Conservation (phyloP, 495 filamentous ascomycete genomes). For the Neurospora cerealis region DNA sequence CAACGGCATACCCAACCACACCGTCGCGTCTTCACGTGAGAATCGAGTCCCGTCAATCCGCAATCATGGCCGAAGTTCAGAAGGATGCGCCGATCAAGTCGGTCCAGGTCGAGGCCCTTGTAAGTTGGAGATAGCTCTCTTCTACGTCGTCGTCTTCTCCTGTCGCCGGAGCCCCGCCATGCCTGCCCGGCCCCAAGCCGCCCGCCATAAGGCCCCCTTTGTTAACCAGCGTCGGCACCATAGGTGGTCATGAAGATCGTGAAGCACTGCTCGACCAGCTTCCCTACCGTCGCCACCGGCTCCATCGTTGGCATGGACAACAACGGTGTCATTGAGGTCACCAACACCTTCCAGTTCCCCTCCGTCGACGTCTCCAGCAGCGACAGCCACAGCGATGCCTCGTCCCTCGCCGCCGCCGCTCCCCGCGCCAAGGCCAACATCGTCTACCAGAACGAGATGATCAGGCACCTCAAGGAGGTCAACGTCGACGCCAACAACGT, state of each 20-base stretch:
- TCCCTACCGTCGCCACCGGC: conserved; percentile 83
- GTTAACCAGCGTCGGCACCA: conserved; percentile 8
- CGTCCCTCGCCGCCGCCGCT: conserved; percentile 73
- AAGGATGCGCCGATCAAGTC: conserved; percentile 60
- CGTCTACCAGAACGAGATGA: conserved; percentile 92
- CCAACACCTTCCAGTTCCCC: conserved; percentile 92
- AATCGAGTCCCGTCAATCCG: neutral
- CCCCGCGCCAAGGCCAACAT: conserved; percentile 85
- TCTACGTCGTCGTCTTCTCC: neutral
- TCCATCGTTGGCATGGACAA: conserved; percentile 90
- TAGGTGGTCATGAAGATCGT: conserved; percentile 96
- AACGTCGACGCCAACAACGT: conserved; percentile 98
- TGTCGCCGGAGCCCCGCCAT: conserved; percentile 12
- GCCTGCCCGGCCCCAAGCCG: conserved; percentile 3
- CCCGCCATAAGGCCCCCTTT: conserved; percentile 3
- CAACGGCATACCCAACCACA: conserved; percentile 2
- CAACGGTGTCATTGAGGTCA: conserved; percentile 74
- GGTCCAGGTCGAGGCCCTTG: conserved; percentile 80
- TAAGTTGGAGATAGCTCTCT: conserved; percentile 22
- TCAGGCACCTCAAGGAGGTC: conserved; percentile 88
- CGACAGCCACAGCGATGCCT: conserved; percentile 71
- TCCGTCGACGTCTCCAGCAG: conserved; percentile 59
- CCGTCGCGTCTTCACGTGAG: conserved; percentile 1
- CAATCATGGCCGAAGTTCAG: conserved; percentile 33
- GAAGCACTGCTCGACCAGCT: conserved; percentile 78